phyloP scores from a whole-genome alignment of 345 rosid species.

The Eucalyptus rudis region DNA sequence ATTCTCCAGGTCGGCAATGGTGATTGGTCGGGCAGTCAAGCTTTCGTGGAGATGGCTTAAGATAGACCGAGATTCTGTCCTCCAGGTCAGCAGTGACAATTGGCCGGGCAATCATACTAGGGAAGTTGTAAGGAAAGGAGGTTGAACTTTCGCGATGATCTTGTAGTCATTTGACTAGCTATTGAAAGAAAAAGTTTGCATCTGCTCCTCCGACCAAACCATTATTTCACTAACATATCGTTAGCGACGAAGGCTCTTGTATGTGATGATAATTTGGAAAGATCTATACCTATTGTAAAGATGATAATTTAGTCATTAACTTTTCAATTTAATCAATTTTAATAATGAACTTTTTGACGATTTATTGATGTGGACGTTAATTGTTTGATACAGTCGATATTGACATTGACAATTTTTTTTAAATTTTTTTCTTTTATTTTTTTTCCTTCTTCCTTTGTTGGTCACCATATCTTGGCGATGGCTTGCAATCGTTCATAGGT shows the following conservation, averaged over 20 bases:
- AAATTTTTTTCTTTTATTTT: fast-evolving
- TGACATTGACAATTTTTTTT: fast-evolving
- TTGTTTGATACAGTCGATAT: fast-evolving
- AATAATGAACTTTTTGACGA: fast-evolving
- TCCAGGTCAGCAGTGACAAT: neutral
- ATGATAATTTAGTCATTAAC: neutral
- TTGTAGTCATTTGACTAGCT: neutral
- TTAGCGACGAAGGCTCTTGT: neutral
- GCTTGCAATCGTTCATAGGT: fast-evolving
- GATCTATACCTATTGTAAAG: neutral
- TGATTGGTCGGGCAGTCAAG: neutral
- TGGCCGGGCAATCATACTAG: neutral
- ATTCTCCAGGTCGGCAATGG: too few relatives aligned
- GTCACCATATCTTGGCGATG: fast-evolving
- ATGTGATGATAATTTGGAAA: neutral
- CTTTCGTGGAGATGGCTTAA: neutral
- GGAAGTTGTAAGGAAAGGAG: neutral
- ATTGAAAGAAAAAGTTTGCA: neutral
- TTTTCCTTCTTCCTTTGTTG: neutral
- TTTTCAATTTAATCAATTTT: neutral
- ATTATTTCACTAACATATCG: neutral
- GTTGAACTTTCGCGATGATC: neutral
- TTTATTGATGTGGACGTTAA: fast-evolving
- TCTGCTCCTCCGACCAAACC: neutral
- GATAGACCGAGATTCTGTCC: neutral